Evolutionary conservation across 495 filamentous ascomycete genomes (phyloP), one percentile per base, ranked within the genome.

Genomic region (Aspergillus incahuasiensis): DNA sequence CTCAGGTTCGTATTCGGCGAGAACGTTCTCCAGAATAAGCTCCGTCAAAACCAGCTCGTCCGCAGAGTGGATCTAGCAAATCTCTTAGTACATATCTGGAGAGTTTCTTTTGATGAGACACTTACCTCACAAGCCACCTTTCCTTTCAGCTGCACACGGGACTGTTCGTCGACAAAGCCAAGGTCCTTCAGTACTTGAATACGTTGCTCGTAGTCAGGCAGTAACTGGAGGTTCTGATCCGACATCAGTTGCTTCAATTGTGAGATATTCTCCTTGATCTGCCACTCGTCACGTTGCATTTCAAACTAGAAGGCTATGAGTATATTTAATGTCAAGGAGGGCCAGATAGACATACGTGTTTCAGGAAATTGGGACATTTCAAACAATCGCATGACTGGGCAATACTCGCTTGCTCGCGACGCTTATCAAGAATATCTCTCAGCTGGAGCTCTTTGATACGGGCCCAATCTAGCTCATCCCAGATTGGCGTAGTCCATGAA

Each of bases 41-140:
- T 98, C 94, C 1, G 94, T 98, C 22, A 98, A 82, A 7, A 97
- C 91, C n/a, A 98, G 82, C 70, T 97, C 94, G 66, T 96, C 94
- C 16, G 92, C 91, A 4, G 92, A 96, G 74, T 97, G 95, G 59
- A 98, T 89, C 78, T 85, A 45, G 4, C 24, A 24, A 12, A 30
- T 48, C 57, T 21, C 16, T 39, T 22, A 25, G 32, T 44, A 39
- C 49, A 43, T 41, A 45, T 7, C 11, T 22, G 19, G 7, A 32
- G n/a, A 56, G 16, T n/a, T 1, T 9, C 22, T 28, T 20, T 1
- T 30, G n/a, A 30, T 21, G 30, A 43, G 13, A 16, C 20, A 63
- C 63, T 57, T 67, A 84, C 80, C 69, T 98, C 94, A 74, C 94
- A 98, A 16, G 94, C 94, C 28, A 98, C 94, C 72, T 97, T 96